These are phyloP conservation scores for Hortaea sp. DNA, from an alignment of 2,329 filamentous ascomycete genomes.

Conservation along the genomic window DNA sequence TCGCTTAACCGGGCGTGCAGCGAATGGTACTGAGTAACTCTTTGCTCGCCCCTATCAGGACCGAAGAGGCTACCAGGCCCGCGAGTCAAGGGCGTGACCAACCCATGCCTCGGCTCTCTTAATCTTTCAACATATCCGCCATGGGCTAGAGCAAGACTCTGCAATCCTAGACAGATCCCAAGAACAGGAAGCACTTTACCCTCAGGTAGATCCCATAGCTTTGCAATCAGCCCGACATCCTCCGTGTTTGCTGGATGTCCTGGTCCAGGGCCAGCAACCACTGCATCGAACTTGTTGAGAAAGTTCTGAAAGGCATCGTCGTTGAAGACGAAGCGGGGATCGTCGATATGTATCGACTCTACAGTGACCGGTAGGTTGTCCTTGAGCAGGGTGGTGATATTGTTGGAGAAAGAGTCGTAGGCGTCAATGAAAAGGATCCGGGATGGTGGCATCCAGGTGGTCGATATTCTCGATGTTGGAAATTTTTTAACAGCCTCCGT, in stretches of 20 bases:
- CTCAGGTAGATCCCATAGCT: constrained; percentile 60
- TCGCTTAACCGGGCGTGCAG: constrained; percentile 34
- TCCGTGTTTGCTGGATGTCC: constrained; percentile 60
- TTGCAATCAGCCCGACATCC: constrained; percentile 76
- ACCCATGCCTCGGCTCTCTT: constrained; percentile 68
- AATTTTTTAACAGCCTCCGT: too few relatives aligned
- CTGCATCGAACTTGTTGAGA: constrained; percentile 60
- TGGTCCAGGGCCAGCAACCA: constrained; percentile 84
- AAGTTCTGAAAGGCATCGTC: constrained; percentile 32
- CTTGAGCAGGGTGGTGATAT: constrained; percentile 75
- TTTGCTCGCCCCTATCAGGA: constrained; percentile 45
- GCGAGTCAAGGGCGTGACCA: constrained; percentile 61
- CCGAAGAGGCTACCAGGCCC: constrained; percentile 53
- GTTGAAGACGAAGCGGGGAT: constrained; percentile 27
- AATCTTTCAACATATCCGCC: constrained; percentile 59
- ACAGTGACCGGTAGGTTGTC: constrained; percentile 53
- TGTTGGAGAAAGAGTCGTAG: constrained; percentile 95
- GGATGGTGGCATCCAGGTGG: constrained; percentile 3
- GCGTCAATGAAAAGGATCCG: constrained; percentile 78
- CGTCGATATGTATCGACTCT: constrained; percentile 57
- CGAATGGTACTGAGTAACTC: constrained; percentile 69
- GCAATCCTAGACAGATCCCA: constrained; percentile 83
- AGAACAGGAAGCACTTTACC: constrained; percentile 61
- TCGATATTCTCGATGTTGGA: neutral
- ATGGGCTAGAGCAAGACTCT: constrained; percentile 62